Evolutionary conservation across 805 yeast species (phyloP).

Genomic region (Candida suzukii): DNA sequence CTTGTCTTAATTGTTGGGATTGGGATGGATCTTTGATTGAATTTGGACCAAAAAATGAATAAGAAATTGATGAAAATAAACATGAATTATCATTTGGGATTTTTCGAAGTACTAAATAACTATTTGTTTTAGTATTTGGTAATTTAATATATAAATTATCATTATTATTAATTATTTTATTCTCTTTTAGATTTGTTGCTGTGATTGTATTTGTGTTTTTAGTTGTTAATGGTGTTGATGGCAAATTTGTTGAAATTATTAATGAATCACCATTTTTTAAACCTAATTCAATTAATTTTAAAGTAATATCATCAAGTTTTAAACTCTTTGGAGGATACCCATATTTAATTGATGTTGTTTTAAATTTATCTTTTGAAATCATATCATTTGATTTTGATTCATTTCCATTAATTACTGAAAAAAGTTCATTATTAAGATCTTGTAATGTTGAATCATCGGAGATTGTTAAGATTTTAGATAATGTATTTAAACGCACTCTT

Average conservation of each 20-base stretch:
- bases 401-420: conserved; percentile 11
- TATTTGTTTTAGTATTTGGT: conserved; percentile 9
- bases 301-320: conserved; percentile 17
- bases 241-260: conserved; percentile 24
- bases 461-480: conserved; percentile 27
- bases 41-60: conserved; percentile 30
- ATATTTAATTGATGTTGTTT: conserved; percentile 14
- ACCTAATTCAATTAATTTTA: conserved; percentile 32
- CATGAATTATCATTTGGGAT: conserved; percentile 79
- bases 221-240: neutral
- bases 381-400: neutral
- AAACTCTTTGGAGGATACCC: conserved; percentile 60
- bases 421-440: conserved; percentile 16
- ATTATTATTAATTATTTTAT: conserved; percentile 5
- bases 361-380: neutral
- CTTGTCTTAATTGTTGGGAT: conserved; percentile 40
- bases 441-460: conserved; percentile 29
- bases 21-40: conserved; percentile 29
- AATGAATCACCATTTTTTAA: conserved; percentile 56
- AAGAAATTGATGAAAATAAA: conserved; percentile 58
- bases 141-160: conserved; percentile 8
- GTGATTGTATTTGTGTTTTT: neutral
- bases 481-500: conserved; percentile 15
- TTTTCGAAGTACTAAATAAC: conserved; percentile 41
- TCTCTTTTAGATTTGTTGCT: neutral